These are phyloP conservation scores for Trichoderma breve DNA, from an alignment of 2,329 filamentous ascomycete species.

Conservation along the genomic window DNA sequence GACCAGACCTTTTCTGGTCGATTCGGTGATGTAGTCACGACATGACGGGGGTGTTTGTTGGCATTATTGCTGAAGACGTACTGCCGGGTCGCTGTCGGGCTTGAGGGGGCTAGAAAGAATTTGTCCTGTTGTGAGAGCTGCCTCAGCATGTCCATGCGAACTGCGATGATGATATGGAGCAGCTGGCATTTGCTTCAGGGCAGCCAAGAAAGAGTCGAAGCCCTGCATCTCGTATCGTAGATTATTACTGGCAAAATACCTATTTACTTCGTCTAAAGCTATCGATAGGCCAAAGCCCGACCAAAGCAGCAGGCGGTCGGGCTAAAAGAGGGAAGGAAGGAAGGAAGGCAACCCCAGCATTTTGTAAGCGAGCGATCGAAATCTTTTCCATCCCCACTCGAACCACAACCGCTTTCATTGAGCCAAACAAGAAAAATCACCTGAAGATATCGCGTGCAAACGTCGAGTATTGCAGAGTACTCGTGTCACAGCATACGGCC, in stretches of 20 bases:
- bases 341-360: neutral
- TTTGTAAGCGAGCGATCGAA: neutral
- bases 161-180: neutral
- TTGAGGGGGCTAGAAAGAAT: neutral
- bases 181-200: neutral
- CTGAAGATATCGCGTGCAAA: neutral
- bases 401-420: neutral
- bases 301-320: slow-evolving; percentile 14
- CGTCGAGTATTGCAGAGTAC: neutral
- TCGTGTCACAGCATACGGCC: neutral
- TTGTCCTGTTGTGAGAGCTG: neutral
- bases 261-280: neutral
- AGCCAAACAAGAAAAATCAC: neutral
- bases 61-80: neutral
- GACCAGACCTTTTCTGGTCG: neutral
- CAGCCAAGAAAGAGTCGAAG: neutral
- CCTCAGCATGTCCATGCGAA: neutral
- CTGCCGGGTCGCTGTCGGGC: neutral
- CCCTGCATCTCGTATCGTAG: neutral
- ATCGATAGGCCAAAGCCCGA: neutral
- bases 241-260: neutral
- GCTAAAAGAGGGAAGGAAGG: neutral
- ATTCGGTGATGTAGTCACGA: neutral
- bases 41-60: neutral
- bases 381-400: neutral